Conservation (phyloP, 164 flowering plant species). For the Umbellularia californica region DNA sequence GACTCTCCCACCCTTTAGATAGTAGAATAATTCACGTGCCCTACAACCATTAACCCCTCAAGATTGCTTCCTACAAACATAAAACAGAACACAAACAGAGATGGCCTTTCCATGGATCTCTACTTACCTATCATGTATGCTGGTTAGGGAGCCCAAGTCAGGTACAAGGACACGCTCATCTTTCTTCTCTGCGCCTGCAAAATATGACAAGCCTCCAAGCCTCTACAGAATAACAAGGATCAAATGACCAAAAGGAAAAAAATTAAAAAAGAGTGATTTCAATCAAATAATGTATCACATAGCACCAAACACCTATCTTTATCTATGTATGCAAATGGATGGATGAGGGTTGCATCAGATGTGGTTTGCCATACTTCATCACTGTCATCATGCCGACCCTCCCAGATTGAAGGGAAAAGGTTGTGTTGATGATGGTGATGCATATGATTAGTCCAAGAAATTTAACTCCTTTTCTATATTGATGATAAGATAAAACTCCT, state of each 20-base stretch:
- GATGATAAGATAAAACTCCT: no score
- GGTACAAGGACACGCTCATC: slow-evolving; percentile 92
- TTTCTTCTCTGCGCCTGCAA: slow-evolving; percentile 97
- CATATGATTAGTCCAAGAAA: neutral
- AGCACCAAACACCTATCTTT: no score
- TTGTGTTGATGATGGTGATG: no score
- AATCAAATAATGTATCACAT: neutral
- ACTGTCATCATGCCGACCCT: no score
- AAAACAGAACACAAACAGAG: neutral
- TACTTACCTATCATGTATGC: slow-evolving; percentile 82
- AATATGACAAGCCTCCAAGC: slow-evolving; percentile 88
- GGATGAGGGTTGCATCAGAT: no score
- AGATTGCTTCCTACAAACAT: neutral
- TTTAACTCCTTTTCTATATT: neutral
- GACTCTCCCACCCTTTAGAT: slow-evolving; percentile 92
- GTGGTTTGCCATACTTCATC: no score
- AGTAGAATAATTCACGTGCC: slow-evolving; percentile 95
- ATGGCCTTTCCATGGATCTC: neutral
- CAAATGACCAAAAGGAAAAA: neutral
- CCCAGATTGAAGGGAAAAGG: no score
- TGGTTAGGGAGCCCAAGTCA: slow-evolving; percentile 94
- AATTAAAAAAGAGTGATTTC: neutral
- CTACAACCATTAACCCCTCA: slow-evolving; percentile 38
- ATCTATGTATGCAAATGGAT: no score
- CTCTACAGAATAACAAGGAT: slow-evolving; percentile 37